Base-by-base conservation (phyloP, 805 yeast species). In the Pichia gijzeniarum region DNA sequence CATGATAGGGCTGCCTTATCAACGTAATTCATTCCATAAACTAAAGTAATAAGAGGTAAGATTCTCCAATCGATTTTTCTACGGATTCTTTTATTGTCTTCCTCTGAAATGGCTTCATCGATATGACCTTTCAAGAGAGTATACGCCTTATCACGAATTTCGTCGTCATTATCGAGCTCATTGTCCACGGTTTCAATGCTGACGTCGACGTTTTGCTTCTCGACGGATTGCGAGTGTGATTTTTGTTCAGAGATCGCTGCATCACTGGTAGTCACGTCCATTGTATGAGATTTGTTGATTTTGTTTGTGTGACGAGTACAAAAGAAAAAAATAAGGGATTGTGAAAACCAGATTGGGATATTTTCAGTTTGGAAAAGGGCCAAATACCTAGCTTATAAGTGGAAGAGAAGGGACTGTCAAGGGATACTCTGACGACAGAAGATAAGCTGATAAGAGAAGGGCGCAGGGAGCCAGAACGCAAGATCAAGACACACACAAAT, bases 1-100 rank as follows among this genome's bases (percentile, higher is more conserved):
- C 73, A 77, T 0, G 76, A 68, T 37, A 75, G 52, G 3, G 78
- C 70, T 3, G 75, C 76, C 51, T 77, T 77, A 56, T 76, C 81
- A 57, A 74, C 68, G 53, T 70, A 75, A 44, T 42, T 59, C 35
- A 57, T 44, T 44, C 61, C 61, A 44, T 57, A 57, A 27, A 57
- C 45, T 3, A 54, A 18, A 18, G 53, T 52, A 19, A 55, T 28
- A 7, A 57, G 38, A 6, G 60, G 64, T 46, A 65, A 48, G 45
- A 65, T 49, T 46, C 67, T 54, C 52, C 44, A 46, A 51, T 66
- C 68, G 25, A 64, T 44, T 46, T 58, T 63, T 21, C 61, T 48
- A 38, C 60, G 46, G 35, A 65, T 52, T 35, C 52, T 47, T 32
- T 43, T 51, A 25, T 58, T 49, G 45, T 65, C 69, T 38, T 58